Evolutionary conservation across 148 eudicot genomes (phyloP).

Genomic region (Persicaria tinctoria): DNA sequence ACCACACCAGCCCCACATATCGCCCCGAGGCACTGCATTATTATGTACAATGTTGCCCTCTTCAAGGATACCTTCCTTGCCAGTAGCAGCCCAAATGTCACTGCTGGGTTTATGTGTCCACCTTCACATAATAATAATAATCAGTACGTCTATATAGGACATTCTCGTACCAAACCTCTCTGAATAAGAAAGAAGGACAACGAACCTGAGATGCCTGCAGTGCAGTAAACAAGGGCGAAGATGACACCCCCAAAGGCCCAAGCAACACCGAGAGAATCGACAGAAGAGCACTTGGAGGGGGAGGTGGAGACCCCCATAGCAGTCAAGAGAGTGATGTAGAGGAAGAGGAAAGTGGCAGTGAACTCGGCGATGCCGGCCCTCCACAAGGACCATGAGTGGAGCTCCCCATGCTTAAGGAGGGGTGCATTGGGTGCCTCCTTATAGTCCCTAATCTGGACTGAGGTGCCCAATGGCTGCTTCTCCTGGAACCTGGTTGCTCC

Average conservation of each 20-base stretch:
- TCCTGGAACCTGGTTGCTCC: conserved; percentile 16
- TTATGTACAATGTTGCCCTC: conserved; percentile 16
- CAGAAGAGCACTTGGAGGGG: conserved; percentile 9
- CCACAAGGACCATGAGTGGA: conserved; percentile 12
- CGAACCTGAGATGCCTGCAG: conserved; percentile 19
- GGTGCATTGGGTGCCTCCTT: conserved; percentile 10
- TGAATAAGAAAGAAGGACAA: background rate
- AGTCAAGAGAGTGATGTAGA: background rate
- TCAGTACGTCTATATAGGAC: background rate
- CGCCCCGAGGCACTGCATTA: conserved; percentile 10
- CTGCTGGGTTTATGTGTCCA: conserved; percentile 1
- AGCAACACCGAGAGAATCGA: conserved; percentile 16
- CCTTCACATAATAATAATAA: background rate
- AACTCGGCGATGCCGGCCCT: conserved; percentile 2
- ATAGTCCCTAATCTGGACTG: conserved; percentile 5
- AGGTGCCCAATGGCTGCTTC: conserved; percentile 13
- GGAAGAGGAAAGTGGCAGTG: conserved; percentile 6
- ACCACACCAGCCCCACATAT: conserved; percentile 14
- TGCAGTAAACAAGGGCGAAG: conserved; percentile 19
- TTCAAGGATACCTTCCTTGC: conserved; percentile 15
- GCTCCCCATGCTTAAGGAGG: conserved; percentile 8
- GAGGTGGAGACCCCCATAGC: conserved; percentile 11
- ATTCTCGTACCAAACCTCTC: background rate
- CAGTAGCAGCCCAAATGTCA: conserved; percentile 17
- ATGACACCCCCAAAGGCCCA: conserved; percentile 19